phyloP scores from a whole-genome alignment of 2,329 filamentous ascomycete genomes.

The Parasarocladium wereldwijsianum region DNA sequence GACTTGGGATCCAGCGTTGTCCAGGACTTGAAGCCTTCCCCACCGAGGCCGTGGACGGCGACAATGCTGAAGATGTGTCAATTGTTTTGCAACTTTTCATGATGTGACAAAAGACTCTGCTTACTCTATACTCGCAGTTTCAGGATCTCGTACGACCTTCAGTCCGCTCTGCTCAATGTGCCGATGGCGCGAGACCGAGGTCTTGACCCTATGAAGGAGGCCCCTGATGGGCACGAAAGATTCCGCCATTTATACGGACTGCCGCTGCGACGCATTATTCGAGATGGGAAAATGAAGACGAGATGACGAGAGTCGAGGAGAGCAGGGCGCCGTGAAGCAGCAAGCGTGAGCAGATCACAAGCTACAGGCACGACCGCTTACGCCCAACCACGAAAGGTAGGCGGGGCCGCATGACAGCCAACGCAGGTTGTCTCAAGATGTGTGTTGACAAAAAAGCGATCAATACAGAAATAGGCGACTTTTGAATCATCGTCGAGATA shows the following conservation, averaged over 20 bases:
- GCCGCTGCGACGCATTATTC: too few species aligned
- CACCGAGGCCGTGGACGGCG: slow-evolving; percentile 13
- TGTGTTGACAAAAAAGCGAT: too few species aligned
- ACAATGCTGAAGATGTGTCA: slow-evolving; percentile 10
- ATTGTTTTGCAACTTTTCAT: background rate
- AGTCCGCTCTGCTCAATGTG: slow-evolving; percentile 9
- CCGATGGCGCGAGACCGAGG: slow-evolving; percentile 9
- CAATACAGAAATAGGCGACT: too few species aligned
- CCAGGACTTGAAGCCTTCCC: slow-evolving; percentile 13
- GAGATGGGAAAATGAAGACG: too few species aligned
- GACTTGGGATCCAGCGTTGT: slow-evolving; percentile 8
- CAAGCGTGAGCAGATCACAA: too few species aligned
- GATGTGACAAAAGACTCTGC: slow-evolving; percentile 2
- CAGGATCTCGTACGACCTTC: slow-evolving; percentile 9
- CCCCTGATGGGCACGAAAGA: slow-evolving; percentile 10
- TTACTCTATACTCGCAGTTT: slow-evolving; percentile 12
- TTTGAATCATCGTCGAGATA: too few species aligned
- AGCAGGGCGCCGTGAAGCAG: too few species aligned
- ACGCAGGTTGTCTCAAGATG: too few species aligned
- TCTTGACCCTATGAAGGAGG: slow-evolving; percentile 11
- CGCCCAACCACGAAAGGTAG: too few species aligned
- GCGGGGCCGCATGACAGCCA: too few species aligned
- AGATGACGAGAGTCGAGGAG: too few species aligned
- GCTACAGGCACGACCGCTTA: too few species aligned
- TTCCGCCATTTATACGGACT: slow-evolving; percentile 10